phyloP scores from a whole-genome alignment of 2,329 filamentous ascomycete genomes.

The Ophiosphaerella narmari region DNA sequence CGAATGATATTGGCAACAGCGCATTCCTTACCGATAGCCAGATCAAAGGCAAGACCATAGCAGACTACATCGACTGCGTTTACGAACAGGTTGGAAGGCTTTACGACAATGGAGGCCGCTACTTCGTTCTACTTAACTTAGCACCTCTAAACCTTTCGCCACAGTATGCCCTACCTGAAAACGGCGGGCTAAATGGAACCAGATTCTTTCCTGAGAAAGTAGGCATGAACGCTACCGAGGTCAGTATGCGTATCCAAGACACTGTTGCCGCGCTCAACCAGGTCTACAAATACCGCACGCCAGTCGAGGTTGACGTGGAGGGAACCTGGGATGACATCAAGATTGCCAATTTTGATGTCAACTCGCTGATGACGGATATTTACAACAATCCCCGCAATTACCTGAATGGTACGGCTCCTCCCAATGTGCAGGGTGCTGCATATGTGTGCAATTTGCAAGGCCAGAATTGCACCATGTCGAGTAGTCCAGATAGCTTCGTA shows the following conservation, averaged over 20 bases:
- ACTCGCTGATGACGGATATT: conserved; percentile 66
- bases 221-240: conserved; percentile 54
- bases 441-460: conserved; percentile 57
- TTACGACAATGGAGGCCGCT: conserved; percentile 68
- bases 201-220: conserved; percentile 56
- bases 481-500: conserved; percentile 62
- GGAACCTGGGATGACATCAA: conserved; percentile 59
- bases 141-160: conserved; percentile 71
- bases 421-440: conserved; percentile 65
- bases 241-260: conserved; percentile 58
- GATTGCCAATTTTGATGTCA: conserved; percentile 70
- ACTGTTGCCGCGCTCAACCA: conserved; percentile 57
- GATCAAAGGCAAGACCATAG: conserved; percentile 61
- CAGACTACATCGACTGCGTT: conserved; percentile 70
- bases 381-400: conserved; percentile 64
- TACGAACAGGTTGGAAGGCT: conserved; percentile 66
- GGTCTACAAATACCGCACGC: conserved; percentile 58
- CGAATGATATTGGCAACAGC: conserved; percentile 72
- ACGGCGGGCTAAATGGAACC: conserved; percentile 50
- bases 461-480: conserved; percentile 41
- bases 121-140: conserved; percentile 73
- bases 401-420: conserved; percentile 64
- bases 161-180: conserved; percentile 62
- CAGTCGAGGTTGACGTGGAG: conserved; percentile 50
- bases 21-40: conserved; percentile 71